Base-by-base conservation (phyloP, 768 basidiomycete species). In the Naematelia encephala region DNA sequence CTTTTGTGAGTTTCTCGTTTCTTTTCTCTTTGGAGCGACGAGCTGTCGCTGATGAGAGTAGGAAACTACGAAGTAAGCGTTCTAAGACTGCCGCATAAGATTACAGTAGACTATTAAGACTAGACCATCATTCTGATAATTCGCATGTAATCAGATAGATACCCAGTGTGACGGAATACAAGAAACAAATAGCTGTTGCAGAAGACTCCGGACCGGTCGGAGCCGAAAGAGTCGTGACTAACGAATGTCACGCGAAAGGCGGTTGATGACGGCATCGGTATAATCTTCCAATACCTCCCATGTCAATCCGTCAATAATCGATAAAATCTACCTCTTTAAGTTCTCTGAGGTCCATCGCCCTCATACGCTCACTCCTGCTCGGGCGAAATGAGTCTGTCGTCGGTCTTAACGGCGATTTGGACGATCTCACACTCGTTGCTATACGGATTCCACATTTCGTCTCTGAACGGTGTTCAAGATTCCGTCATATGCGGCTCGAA, bases 381-480 rank as follows among this genome's bases (percentile, higher is more conserved):
- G n/a, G n/a, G n/a, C n/a, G n/a, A n/a, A n/a, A 16, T 39, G 34
- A 39, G 34, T 16, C 8, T 39, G 34, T 39, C 8, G 34, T 8
- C 34, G 8, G 34, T 39, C 34, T 16, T 39, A 39, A 16, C 34
- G 34, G 60, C 54, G 4, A 23, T 61, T 8, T 69, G 67, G 67
- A 46, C 62, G 11, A 34, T 53, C 29, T 29, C 57, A 8, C 67
- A 69, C 42, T 59, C 62, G 5, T 54, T 62, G 10, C 56, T 53
- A 26, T 59, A 90, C 78, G 91, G 91, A n/a, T 93, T 87, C 75
- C 89, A 92, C 73, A 89, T 90, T 46, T 87, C 90, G 1, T 86
- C 85, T 2, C 82, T 96, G 51, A 96, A 96, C 72, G 89, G 92
- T 70, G 84, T 92, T 23, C 85, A 90, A 73, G 82, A 81, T 2